These are phyloP conservation scores for Tolypocladium album DNA, from an alignment of 2,329 filamentous ascomycete species.

Conservation along the genomic window DNA sequence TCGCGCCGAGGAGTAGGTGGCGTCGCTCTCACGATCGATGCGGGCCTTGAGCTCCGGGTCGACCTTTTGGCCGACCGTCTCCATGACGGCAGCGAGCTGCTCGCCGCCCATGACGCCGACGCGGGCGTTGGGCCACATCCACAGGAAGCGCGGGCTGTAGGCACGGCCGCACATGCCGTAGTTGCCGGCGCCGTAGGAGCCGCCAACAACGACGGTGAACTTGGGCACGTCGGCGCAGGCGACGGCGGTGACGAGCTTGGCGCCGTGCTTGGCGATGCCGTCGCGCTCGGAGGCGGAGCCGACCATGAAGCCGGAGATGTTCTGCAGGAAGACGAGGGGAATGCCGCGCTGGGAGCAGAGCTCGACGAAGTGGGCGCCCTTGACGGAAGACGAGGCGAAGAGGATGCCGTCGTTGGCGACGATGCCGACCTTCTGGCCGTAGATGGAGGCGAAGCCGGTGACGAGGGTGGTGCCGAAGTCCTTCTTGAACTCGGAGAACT, in stretches of 20 bases:
- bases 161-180: constrained; percentile 98
- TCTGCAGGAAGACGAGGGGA: constrained; percentile 87
- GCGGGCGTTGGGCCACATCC: constrained; percentile 97
- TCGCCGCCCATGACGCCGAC: constrained; percentile 94
- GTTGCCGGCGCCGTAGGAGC: constrained; percentile 87
- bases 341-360: constrained; percentile 84
- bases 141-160: constrained; percentile 82
- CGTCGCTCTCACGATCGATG: constrained; percentile 85
- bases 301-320: constrained; percentile 98
- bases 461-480: constrained; percentile 83
- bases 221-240: constrained; percentile 92
- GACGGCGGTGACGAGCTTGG: constrained; percentile 91
- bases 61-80: constrained; percentile 74
- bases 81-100: constrained; percentile 88
- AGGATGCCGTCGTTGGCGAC: constrained; percentile 94
- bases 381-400: constrained; percentile 79
- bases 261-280: constrained; percentile 95
- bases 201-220: constrained; percentile 92
- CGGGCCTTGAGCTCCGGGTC: constrained; percentile 72
- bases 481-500: constrained; percentile 90
- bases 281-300: constrained; percentile 84
- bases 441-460: constrained; percentile 82
- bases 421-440: constrained; percentile 85
- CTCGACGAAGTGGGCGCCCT: constrained; percentile 95
- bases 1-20: constrained; percentile 76